Percentiles rank a stretch among this genome's conserved stretches.
Conservation (phyloP, 441 rosid species). For the Pelargonium citronellum region DNA sequence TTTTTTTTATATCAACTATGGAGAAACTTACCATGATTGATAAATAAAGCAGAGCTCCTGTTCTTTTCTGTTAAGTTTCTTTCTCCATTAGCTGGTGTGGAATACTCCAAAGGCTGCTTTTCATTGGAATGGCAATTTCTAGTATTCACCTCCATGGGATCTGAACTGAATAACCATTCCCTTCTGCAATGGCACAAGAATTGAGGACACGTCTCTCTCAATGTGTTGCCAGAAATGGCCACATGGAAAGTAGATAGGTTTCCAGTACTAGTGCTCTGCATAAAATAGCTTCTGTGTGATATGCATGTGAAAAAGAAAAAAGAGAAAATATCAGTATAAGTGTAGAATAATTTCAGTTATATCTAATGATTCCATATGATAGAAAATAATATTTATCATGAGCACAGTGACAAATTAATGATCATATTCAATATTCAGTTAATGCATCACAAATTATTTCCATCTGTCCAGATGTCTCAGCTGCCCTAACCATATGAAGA, state of each 20-base stretch:
- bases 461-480: too few relatives aligned
- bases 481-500: too few relatives aligned
- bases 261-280: conserved; percentile 22
- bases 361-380: too few relatives aligned
- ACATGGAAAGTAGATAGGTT: conserved; percentile 18
- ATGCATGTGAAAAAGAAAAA: conserved; percentile 15
- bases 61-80: conserved; percentile 32
- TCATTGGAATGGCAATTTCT: conserved; percentile 36
- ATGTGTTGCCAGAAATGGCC: conserved; percentile 17
- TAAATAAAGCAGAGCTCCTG: conserved; percentile 26
- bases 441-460: too few relatives aligned
- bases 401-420: too few relatives aligned
- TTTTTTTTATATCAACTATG: neutral
- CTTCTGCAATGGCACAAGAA: conserved; percentile 16
- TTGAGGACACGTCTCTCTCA: conserved; percentile 20
- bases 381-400: too few relatives aligned
- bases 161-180: conserved; percentile 38
- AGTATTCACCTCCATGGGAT: conserved; percentile 33
- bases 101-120: conserved; percentile 28
- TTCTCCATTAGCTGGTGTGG: conserved; percentile 28
- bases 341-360: too few relatives aligned
- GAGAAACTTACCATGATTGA: conserved; percentile 42
- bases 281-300: conserved; percentile 19
- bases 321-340: neutral
- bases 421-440: too few relatives aligned